These are phyloP conservation scores for Penicillium samsonianum DNA, from an alignment of 495 filamentous ascomycete genomes.

Conservation along the genomic window DNA sequence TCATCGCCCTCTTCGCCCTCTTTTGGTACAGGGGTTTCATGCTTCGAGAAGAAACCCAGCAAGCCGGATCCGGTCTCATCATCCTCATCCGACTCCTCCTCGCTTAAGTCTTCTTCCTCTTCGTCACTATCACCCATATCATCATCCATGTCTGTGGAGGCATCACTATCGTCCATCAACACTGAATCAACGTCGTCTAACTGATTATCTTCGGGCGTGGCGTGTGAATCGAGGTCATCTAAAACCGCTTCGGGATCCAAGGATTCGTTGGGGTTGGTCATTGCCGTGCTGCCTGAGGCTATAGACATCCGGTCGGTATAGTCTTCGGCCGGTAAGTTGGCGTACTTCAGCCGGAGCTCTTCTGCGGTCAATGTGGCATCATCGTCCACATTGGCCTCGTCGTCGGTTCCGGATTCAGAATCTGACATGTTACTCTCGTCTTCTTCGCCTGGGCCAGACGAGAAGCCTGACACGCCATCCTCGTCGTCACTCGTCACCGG, in stretches of 20 bases:
- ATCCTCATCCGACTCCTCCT: conserved; percentile 46
- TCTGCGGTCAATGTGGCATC: conserved; percentile 79
- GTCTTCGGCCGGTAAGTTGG: conserved; percentile 54
- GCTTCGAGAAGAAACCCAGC: conserved; percentile 65
- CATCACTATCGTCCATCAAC: conserved; percentile 73
- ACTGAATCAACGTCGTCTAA: conserved; percentile 68
- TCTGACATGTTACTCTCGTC: conserved; percentile 74
- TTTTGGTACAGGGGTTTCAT: conserved; percentile 41
- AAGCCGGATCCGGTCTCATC: conserved; percentile 60
- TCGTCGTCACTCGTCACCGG: conserved; percentile 52
- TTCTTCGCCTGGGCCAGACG: conserved; percentile 41
- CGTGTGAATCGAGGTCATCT: conserved; percentile 31
- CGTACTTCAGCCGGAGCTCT: conserved; percentile 77
- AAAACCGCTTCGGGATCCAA: conserved; percentile 23
- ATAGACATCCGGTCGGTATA: conserved; percentile 31
- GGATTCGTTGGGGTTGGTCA: conserved; percentile 19
- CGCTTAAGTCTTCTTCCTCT: conserved; percentile 13
- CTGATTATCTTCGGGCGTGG: conserved; percentile 33
- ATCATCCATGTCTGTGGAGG: conserved; percentile 87
- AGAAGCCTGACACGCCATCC: conserved; percentile 45
- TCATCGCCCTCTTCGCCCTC: conserved; percentile 35
- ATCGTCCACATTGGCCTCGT: conserved; percentile 52
- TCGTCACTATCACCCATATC: conserved; percentile 73
- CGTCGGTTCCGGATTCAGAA: conserved; percentile 46
- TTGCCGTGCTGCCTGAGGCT: conserved; percentile 23